These are phyloP conservation scores for Jaapia argillacea DNA, from an alignment of 768 basidiomycete genomes.

Conservation along the genomic window DNA sequence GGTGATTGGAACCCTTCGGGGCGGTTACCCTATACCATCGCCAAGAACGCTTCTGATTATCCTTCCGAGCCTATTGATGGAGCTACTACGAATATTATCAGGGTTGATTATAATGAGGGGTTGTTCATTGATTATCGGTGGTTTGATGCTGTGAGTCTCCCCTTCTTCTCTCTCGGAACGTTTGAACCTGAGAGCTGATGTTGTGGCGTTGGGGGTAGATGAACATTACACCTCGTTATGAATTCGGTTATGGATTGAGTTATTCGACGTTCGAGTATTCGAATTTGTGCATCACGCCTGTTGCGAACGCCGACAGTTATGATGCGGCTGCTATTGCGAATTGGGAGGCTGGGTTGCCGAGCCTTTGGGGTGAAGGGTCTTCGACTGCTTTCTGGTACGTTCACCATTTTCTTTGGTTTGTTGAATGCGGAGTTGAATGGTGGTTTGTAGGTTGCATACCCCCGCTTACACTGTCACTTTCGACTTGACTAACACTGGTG, in stretches of 20 bases:
- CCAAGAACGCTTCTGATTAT: conserved; percentile 34
- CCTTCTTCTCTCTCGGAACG: too few species aligned
- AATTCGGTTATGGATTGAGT: conserved; percentile 85
- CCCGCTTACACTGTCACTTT: conserved; percentile 58
- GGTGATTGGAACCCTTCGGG: conserved; percentile 42
- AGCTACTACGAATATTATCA: conserved; percentile 16
- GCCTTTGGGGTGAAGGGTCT: conserved; percentile 45
- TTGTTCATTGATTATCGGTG: conserved; percentile 25
- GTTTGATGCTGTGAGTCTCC: conserved; percentile 29
- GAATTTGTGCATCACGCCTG: conserved; percentile 36
- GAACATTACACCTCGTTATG: conserved; percentile 70
- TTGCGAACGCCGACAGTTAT: conserved; percentile 22
- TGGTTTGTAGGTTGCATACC: conserved; percentile 45
- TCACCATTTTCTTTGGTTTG: background rate
- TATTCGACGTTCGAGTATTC: conserved; percentile 79
- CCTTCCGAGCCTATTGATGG: conserved; percentile 20
- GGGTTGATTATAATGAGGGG: conserved; percentile 28
- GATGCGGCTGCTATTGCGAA: conserved; percentile 29
- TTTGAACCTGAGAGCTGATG: too few species aligned
- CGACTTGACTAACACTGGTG: conserved; percentile 55
- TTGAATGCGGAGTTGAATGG: background rate
- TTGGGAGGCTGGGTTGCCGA: conserved; percentile 54
- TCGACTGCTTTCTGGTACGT: conserved; percentile 50
- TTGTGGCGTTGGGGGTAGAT: too few species aligned
- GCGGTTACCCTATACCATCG: conserved; percentile 43